These are phyloP conservation scores for Vitis rotundifolia DNA, from an alignment of 164 flowering plant genomes.

Conservation along the genomic window DNA sequence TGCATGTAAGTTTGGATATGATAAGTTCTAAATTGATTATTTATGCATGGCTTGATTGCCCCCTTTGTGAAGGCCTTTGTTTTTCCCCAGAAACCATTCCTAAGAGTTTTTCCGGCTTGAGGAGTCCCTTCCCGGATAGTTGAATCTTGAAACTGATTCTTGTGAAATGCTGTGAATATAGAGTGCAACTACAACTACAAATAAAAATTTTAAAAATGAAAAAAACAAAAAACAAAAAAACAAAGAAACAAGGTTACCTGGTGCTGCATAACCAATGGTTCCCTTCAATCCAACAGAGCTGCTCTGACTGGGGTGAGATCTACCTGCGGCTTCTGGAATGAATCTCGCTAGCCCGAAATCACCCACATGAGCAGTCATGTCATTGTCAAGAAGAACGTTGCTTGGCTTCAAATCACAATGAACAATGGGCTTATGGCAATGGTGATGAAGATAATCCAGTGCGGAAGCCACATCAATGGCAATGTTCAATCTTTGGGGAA, in stretches of 20 bases:
- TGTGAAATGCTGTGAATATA: background rate
- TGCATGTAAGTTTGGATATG: background rate
- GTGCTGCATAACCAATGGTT: constrained; percentile 28
- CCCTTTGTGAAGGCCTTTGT: no score
- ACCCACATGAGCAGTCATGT: constrained; percentile 31
- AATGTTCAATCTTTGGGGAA: constrained; percentile 28
- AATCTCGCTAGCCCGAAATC: constrained; percentile 35
- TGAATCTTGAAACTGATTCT: background rate
- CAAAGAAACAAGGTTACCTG: constrained; percentile 17
- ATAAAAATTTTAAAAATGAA: background rate
- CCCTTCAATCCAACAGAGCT: constrained; percentile 19
- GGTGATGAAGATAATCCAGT: constrained; percentile 37
- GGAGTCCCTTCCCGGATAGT: no score
- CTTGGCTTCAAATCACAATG: constrained; percentile 39
- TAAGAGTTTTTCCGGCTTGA: no score
- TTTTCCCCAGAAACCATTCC: no score
- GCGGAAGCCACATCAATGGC: constrained; percentile 35
- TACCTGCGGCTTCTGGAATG: background rate
- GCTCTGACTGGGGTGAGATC: background rate
- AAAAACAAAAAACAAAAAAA: background rate
- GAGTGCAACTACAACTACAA: background rate
- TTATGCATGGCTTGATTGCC: no score
- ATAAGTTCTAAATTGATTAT: background rate
- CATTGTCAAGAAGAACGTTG: constrained; percentile 30
- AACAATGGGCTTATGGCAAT: constrained; percentile 12